These are phyloP conservation scores for Trichosporon ovoides DNA, from an alignment of 1,284 basidiomycete species.

Conservation along the genomic window DNA sequence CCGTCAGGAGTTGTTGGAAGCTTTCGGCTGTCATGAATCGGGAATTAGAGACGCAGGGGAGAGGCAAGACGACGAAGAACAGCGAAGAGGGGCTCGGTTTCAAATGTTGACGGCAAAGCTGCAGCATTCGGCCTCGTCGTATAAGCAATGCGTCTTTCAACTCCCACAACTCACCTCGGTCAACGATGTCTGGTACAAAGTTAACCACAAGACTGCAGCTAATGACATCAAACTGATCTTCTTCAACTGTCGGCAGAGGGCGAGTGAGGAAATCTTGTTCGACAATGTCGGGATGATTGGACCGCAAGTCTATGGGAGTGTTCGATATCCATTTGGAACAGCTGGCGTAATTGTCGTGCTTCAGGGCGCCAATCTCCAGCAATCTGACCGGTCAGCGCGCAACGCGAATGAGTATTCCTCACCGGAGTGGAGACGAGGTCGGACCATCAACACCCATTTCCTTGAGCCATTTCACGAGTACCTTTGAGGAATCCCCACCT, in stretches of 20 bases:
- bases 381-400: conserved; percentile 52
- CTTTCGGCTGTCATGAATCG: conserved; percentile 65
- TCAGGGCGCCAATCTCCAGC: conserved; percentile 78
- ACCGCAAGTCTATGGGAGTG: conserved; percentile 71
- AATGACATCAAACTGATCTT: conserved; percentile 64
- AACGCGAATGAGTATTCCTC: neutral
- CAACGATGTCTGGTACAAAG: conserved; percentile 68
- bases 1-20: conserved; percentile 57
- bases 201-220: conserved; percentile 82
- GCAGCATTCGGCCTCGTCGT: conserved; percentile 64
- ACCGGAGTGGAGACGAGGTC: neutral
- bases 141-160: neutral
- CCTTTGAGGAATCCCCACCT: conserved; percentile 76
- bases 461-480: conserved; percentile 68
- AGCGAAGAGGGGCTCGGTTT: conserved; percentile 52
- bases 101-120: conserved; percentile 60
- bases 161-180: conserved; percentile 58
- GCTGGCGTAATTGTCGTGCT: conserved; percentile 67
- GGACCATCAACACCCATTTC: conserved; percentile 48
- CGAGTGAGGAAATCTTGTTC: conserved; percentile 72
- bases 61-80: conserved; percentile 72
- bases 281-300: conserved; percentile 67
- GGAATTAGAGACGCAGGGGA: conserved; percentile 75
- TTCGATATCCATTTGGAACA: conserved; percentile 65
- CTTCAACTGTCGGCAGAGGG: conserved; percentile 39